Base-by-base conservation (phyloP, 2,329 filamentous ascomycete genomes). In the Chrysoporthe deuterocubensis region DNA sequence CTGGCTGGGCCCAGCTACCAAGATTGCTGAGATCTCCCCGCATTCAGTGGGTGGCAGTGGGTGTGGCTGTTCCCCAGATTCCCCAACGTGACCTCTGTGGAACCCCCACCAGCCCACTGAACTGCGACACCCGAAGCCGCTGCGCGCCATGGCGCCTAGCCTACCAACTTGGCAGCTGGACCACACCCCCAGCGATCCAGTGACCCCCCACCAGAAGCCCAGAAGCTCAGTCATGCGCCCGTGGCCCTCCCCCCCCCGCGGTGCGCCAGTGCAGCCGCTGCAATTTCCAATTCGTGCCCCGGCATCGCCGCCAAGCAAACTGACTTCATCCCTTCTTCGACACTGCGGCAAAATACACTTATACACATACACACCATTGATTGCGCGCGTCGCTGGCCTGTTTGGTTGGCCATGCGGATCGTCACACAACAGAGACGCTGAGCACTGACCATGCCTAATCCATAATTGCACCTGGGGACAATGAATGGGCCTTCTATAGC, bases 401-500 rank as follows among this genome's bases (percentile, higher is more conserved):
- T 8, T 34, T 43, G 42, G 8, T 43, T 4, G 37, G 16, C 56
- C 9, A 60, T 60, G 34, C 57, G 50, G 44, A 44, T 54, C 34
- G 21, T 64, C 50, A 54, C 34, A 63, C 32, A 18, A 32, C 63
- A 46, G 44, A 58, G 43, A 48, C 43, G 34, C 43, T 48, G 44
- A 21, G 34, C 63, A 65, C 54, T 44, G 62, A 18, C 43, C 54
- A 50, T 65, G 52, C 37, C 26, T 42, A 37, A 43, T 44, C 34
- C 62, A 37, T 62, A 48, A 66, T 11, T 37, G 18, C 52, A 48
- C 59, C 59, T 64, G 65, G 68, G 65, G 54, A 65, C 34, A 48
- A 74, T 68, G 72, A 64, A 57, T 21, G 63, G 72, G 73, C 66
- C 77, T 72, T 75, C 77, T 43, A 73, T 76, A 71, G 18, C 48